Percentiles rank a stretch among this genome's conserved stretches.
Conservation (phyloP, 306 rosid species). For the Gastrolobium villosum region DNA sequence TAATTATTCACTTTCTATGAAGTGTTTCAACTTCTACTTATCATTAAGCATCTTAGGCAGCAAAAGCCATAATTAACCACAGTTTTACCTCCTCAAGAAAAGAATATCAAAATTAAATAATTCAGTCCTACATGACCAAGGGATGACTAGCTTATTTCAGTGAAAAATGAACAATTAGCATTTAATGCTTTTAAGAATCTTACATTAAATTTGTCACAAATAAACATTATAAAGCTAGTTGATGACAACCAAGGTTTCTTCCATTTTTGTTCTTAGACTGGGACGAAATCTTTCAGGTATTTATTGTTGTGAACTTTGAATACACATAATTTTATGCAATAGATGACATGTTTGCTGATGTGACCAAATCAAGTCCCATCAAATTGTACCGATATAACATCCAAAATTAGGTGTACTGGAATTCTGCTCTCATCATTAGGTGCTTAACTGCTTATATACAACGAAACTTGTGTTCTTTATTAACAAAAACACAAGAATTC, state of each 20-base stretch:
- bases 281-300: background rate
- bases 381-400: background rate
- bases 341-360: slow-evolving; percentile 20
- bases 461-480: background rate
- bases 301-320: background rate
- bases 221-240: background rate
- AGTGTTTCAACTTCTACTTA: no score
- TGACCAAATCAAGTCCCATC: background rate
- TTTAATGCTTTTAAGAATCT: background rate
- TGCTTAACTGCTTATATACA: background rate
- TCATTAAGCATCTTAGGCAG: background rate
- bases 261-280: background rate
- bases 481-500: background rate
- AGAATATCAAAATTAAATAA: no score
- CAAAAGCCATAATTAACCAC: background rate
- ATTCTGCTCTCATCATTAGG: background rate
- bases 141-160: background rate
- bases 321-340: background rate
- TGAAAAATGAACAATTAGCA: background rate
- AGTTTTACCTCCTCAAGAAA: no score
- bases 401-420: background rate
- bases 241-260: slow-evolving; percentile 1
- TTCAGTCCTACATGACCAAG: background rate
- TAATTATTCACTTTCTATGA: no score
- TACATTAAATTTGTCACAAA: background rate